Conservation (phyloP, 2,329 filamentous ascomycete genomes). For the Diaporthe helianthi region DNA sequence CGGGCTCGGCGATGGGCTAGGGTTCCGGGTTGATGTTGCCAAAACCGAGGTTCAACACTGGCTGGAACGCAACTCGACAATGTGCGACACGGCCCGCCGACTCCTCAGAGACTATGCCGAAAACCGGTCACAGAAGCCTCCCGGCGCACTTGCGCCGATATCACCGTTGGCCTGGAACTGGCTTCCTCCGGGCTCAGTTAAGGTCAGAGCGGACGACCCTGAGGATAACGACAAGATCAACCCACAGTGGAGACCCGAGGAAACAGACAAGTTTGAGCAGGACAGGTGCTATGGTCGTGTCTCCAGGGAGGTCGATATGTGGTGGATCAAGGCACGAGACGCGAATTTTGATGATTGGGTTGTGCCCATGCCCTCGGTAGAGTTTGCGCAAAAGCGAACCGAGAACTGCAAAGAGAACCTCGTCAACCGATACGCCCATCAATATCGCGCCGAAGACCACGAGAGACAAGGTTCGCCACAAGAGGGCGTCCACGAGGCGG, state of each 20-base stretch:
- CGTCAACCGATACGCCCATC: slow-evolving; percentile 60
- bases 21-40: slow-evolving; percentile 63
- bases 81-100: slow-evolving; percentile 62
- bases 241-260: slow-evolving; percentile 58
- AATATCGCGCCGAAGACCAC: slow-evolving; percentile 51
- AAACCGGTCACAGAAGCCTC: slow-evolving; percentile 55
- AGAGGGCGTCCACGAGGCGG: slow-evolving; percentile 48
- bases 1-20: slow-evolving; percentile 57
- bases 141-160: slow-evolving; percentile 57
- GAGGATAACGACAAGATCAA: slow-evolving; percentile 50
- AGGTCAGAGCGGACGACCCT: slow-evolving; percentile 46
- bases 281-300: slow-evolving; percentile 66
- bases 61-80: slow-evolving; percentile 65
- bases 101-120: slow-evolving; percentile 63
- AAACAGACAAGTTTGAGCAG: slow-evolving; percentile 64
- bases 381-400: slow-evolving; percentile 63
- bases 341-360: slow-evolving; percentile 67
- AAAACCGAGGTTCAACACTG: slow-evolving; percentile 68
- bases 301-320: slow-evolving; percentile 69
- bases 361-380: slow-evolving; percentile 65
- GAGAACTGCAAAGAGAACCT: slow-evolving; percentile 66
- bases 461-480: slow-evolving; percentile 45
- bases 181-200: slow-evolving; percentile 50
- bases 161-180: slow-evolving; percentile 64
- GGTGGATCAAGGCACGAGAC: slow-evolving; percentile 68